Base-by-base conservation (phyloP, 106 monocot genomes). In the Cymbidium sinense region DNA sequence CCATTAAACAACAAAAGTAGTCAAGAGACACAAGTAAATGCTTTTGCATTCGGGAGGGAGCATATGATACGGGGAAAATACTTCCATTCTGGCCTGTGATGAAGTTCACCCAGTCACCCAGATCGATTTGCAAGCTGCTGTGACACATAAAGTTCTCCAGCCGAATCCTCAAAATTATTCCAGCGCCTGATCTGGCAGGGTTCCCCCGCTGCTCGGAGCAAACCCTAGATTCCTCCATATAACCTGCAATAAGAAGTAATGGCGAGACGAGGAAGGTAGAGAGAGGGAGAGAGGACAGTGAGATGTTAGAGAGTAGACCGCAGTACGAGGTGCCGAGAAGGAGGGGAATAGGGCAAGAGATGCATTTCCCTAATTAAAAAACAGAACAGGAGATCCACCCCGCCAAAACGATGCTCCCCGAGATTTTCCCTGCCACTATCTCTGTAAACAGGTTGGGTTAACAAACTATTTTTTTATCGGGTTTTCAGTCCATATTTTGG, bases 141-240 rank as follows among this genome's bases (percentile, higher is more conserved):
- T 98, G 96, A 81, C 96, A 98, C 94, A 94, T 98, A 77, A 98
- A 98, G 70, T 98, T 98, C 94, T 98, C 96, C 71, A 98, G 77
- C 11, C 88, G 86, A 80, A 98, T 98, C 65, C 84, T 81, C 21
- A 83, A 81, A 23, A 98, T 85, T 80, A 87, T 88, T 77, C 96
- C 96, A 28, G 96, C 89, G 29, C 72, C 77, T 67, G 82, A 75
- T 30, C 77, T 27, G 50, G 19, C 37, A 4, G 71, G 35, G 34
- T 43, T 84, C 69, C 73, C 39, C 19, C 44, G 36, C 9, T 75
- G 61, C 36, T 29, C 78, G 4, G 17, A 1, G 37, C 54, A 84
- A 79, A 77, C 84, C 77, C 90, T 80, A 75, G 82, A 70, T 30
- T 81, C 85, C 21, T 18, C 78, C 83, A 78, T 88, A 13, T 7